Percentiles rank a stretch among this genome's conserved stretches.
Conservation (phyloP, 208 protist species). For the Dictyostelium gargantuum region DNA sequence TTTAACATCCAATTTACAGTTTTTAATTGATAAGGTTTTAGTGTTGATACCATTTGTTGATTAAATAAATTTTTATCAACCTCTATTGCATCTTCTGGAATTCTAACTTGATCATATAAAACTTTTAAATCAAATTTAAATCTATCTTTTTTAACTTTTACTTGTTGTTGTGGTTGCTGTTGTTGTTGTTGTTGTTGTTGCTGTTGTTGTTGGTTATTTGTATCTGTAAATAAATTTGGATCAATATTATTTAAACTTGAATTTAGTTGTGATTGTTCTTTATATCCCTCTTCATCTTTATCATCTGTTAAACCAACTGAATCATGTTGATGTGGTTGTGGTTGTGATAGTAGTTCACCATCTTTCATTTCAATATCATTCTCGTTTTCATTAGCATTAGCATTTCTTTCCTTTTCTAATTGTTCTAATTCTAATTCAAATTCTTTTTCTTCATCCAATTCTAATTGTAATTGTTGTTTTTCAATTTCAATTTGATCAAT, state of each 20-base stretch:
- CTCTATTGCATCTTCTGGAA: background rate
- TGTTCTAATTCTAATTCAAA: background rate
- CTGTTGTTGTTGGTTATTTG: background rate
- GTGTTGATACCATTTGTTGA: constrained; percentile 38
- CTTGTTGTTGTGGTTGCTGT: background rate
- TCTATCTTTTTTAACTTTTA: background rate
- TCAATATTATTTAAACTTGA: background rate
- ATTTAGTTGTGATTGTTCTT: background rate
- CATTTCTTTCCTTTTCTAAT: background rate
- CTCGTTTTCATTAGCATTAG: background rate
- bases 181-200: background rate
- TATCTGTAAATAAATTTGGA: background rate
- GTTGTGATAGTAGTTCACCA: background rate
- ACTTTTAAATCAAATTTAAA: background rate
- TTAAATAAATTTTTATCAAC: background rate
- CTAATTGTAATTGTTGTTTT: background rate
- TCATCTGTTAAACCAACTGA: background rate
- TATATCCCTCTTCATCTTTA: background rate
- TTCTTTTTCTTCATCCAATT: background rate
- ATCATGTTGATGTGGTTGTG: background rate
- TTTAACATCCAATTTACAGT: constrained; percentile 77
- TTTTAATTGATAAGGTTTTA: constrained; percentile 78
- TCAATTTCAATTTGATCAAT: background rate
- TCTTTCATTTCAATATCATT: background rate
- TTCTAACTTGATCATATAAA: background rate